phyloP scores from a whole-genome alignment of 2,329 filamentous ascomycete genomes.

The Pseudonectria buxi region DNA sequence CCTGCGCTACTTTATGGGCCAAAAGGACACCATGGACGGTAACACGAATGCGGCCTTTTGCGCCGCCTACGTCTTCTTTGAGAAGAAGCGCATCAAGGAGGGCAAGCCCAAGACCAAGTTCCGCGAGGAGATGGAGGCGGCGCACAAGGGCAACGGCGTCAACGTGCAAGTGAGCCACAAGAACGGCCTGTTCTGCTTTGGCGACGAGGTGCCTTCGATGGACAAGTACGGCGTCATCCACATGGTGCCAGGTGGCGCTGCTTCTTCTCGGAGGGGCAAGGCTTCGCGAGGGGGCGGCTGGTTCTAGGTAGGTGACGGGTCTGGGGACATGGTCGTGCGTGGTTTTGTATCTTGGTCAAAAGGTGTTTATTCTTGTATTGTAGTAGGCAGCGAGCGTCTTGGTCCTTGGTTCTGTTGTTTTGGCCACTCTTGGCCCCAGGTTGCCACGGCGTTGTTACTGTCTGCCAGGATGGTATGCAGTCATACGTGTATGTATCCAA shows the following conservation, averaged over 20 bases:
- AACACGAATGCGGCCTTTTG: constrained; percentile 46
- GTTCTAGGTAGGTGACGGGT: too few relatives aligned
- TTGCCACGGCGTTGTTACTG: too few relatives aligned
- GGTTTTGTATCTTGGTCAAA: too few relatives aligned
- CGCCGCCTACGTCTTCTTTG: constrained; percentile 50
- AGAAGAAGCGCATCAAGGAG: constrained; percentile 48
- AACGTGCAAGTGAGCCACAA: constrained; percentile 12
- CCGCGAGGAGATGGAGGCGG: constrained; percentile 44
- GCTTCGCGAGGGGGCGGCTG: neutral
- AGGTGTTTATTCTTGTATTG: too few relatives aligned
- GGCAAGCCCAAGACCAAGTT: constrained; percentile 45
- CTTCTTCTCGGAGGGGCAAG: neutral
- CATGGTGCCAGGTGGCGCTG: too few relatives aligned
- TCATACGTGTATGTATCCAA: too few relatives aligned
- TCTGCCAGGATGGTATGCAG: too few relatives aligned
- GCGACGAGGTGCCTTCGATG: constrained; percentile 4
- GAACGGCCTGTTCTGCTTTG: constrained; percentile 4
- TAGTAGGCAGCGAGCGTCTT: too few relatives aligned
- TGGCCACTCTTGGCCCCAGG: too few relatives aligned
- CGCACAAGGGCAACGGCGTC: constrained; percentile 21
- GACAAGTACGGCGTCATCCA: constrained; percentile 17
- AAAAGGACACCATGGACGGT: constrained; percentile 41
- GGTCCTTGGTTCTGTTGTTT: too few relatives aligned
- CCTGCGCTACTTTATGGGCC: constrained; percentile 42
- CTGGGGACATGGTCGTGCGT: too few relatives aligned